These are phyloP conservation scores for Sporormia fimetaria DNA, from an alignment of 495 filamentous ascomycete species.

Conservation along the genomic window DNA sequence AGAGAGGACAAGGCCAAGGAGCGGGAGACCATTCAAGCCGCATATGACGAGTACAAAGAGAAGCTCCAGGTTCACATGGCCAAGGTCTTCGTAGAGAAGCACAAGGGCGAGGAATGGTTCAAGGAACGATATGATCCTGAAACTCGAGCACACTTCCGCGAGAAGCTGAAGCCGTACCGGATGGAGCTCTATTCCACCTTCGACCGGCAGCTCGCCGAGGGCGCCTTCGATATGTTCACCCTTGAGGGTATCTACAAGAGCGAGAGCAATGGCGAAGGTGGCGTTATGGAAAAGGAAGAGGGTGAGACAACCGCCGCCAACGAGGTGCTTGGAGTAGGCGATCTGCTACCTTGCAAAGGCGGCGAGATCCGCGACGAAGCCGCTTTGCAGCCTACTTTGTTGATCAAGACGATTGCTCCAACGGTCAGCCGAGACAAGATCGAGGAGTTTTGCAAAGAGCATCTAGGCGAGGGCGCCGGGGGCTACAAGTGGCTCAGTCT, in stretches of 20 bases:
- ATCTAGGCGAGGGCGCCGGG: constrained; percentile 73
- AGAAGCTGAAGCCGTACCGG: constrained; percentile 62
- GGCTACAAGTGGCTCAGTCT: constrained; percentile 86
- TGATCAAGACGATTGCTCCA: constrained; percentile 97
- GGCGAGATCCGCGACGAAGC: constrained; percentile 77
- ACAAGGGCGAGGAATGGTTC: constrained; percentile 96
- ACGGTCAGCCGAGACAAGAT: constrained; percentile 91
- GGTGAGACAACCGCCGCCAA: constrained; percentile 81
- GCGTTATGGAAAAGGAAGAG: constrained; percentile 85
- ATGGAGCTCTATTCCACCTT: constrained; percentile 66
- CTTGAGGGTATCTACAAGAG: constrained; percentile 92
- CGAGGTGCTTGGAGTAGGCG: constrained; percentile 83
- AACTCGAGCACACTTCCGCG: constrained; percentile 55
- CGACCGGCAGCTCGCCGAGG: constrained; percentile 68
- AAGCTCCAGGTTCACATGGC: constrained; percentile 88
- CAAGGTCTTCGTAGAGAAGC: constrained; percentile 71
- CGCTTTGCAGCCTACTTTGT: constrained; percentile 71
- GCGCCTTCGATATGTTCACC: constrained; percentile 86
- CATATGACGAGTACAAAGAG: constrained; percentile 90
- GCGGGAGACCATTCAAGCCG: constrained; percentile 76
- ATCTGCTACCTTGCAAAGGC: constrained; percentile 67
- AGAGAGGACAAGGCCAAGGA: constrained; percentile 83
- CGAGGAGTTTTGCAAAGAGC: constrained; percentile 83
- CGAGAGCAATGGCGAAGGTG: constrained; percentile 78
- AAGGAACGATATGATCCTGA: constrained; percentile 86